Evolutionary conservation across 495 filamentous ascomycete genomes (phyloP), one percentile per base, ranked within the genome.

Genomic region (Penicillium bialowiezense): DNA sequence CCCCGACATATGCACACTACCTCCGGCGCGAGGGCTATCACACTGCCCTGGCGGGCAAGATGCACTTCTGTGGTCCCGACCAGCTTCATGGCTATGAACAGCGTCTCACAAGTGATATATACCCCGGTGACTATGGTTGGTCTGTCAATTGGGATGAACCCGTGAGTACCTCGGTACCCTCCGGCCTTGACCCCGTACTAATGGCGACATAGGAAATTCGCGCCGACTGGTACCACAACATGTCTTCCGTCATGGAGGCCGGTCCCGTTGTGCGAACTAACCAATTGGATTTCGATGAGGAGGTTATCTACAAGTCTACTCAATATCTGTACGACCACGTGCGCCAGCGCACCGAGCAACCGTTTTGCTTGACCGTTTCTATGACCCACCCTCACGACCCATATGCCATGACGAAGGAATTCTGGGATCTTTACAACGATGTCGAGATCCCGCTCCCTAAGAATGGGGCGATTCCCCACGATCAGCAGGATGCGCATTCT

Each of bases 281-380:
- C 71, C 90, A 96, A 71, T 78, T 96, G n/a, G 90, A 96, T 59
- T 96, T 89, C 54, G 90, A 96, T 56, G 89, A 93, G 69, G 90
- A 96, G 66, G 89, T 93, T 56, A 90, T 93, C 78, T 90, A 89
- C 68, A 85, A 82, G 70, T 81, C 85, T 6, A 84, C 77, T 28
- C 89, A 92, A 65, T 96, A 89, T 61, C 72, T 96, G 29, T 91
- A 87, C 64, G 85, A 92, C 68, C 80, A 90, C 51, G 87, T 90
- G 17, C 84, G 90, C 3, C 78, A 88, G 53, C 80, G 80, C 3
- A 75, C 70, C 40, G 74, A 75, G 26, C 81, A 89, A 21, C 90
- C 90, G 7, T 96, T 95, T 68, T 90, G 85, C 59, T 67, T 96
- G 75, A 96, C 90, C 20, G 85, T 95, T 6, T 95, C 90, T 14